A percentile compares a stretch with the other conserved stretches of the same genome.
phyloP scores from a whole-genome alignment of 257 asterid genomes.

The Paraleonurus japonicus region DNA sequence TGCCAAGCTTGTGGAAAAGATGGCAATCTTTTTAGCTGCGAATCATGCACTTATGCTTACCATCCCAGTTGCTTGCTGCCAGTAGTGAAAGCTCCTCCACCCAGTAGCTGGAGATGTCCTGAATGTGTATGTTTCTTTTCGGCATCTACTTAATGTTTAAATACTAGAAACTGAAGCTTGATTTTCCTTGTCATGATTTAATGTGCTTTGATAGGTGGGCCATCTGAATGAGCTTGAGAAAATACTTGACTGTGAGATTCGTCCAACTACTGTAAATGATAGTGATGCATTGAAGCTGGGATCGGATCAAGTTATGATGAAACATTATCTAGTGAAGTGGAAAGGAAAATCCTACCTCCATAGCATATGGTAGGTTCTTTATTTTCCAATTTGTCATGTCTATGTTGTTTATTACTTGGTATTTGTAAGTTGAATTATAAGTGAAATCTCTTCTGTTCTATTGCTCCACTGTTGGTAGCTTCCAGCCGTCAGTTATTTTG shows the following conservation, averaged over 20 bases:
- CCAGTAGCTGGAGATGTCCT: constrained; percentile 87
- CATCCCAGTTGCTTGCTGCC: constrained; percentile 87
- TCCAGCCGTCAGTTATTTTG: constrained; percentile 20
- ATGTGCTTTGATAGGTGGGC: constrained; percentile 59
- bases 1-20: constrained; percentile 81
- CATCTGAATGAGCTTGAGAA: constrained; percentile 82
- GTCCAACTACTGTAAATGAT: constrained; percentile 72
- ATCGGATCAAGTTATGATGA: constrained; percentile 72
- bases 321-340: constrained; percentile 96
- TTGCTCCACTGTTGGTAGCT: constrained; percentile 23
- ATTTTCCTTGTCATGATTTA: constrained; percentile 17
- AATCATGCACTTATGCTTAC: constrained; percentile 74
- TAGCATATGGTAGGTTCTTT: constrained; percentile 70
- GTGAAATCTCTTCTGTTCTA: constrained; percentile 5
- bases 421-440: constrained; percentile 16
- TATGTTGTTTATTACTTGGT: constrained; percentile 13
- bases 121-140: constrained; percentile 70
- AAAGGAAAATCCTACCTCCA: constrained; percentile 91
- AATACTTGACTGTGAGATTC: constrained; percentile 88
- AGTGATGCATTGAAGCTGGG: constrained; percentile 65
- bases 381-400: constrained; percentile 17
- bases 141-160: constrained; percentile 13
- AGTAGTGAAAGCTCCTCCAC: constrained; percentile 56
- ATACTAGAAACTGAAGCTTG: constrained; percentile 12
- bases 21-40: constrained; percentile 66